These are phyloP conservation scores for Dacryopinax primogenitus DNA, from an alignment of 768 basidiomycete genomes.

Conservation along the genomic window DNA sequence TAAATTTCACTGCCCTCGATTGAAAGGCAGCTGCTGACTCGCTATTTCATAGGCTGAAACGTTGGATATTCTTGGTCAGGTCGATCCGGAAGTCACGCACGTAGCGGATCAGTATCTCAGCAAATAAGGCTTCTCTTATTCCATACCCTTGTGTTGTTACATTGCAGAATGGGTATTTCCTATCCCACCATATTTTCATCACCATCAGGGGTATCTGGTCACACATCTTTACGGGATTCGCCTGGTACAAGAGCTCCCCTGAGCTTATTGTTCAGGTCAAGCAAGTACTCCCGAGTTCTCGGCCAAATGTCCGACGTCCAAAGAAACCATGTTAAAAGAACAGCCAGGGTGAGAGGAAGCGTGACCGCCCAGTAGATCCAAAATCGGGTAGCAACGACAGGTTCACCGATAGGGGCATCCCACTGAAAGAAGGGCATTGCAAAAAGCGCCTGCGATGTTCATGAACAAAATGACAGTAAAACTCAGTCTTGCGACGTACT, in stretches of 20 bases:
- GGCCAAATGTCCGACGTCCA: background rate
- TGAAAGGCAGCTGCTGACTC: background rate
- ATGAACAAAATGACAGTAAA: background rate
- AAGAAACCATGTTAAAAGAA: background rate
- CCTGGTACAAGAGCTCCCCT: background rate
- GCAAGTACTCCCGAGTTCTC: background rate
- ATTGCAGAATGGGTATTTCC: background rate
- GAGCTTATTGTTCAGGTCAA: background rate
- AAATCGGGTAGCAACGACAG: background rate
- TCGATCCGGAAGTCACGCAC: constrained; percentile 17
- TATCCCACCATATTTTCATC: background rate
- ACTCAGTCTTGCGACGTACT: background rate
- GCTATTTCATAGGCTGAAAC: constrained; percentile 22
- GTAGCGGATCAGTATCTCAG: background rate
- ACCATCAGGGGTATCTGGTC: too few relatives aligned
- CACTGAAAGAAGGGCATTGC: background rate
- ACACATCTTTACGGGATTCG: too few relatives aligned
- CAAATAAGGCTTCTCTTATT: background rate
- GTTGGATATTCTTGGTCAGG: constrained; percentile 20
- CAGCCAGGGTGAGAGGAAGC: background rate
- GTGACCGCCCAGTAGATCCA: background rate
- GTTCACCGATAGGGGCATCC: background rate
- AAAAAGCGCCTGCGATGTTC: background rate
- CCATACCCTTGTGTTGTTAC: background rate
- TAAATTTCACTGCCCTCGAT: constrained; percentile 13